Percentiles rank a stretch among this genome's conserved stretches.
Conservation (phyloP, 805 yeast genomes). For the Kuraishia borneana region DNA sequence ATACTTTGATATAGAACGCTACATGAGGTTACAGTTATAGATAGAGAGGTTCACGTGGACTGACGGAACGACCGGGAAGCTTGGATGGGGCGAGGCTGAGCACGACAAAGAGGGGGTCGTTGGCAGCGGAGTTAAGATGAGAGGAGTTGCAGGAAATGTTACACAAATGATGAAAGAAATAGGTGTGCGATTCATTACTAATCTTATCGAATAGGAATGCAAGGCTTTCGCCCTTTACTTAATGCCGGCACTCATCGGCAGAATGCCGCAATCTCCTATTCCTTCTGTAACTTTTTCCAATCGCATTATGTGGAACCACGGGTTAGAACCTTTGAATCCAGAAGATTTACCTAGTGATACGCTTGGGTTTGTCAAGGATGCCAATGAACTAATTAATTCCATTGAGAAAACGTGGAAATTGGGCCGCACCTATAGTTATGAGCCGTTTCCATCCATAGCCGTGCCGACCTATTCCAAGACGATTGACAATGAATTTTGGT, state of each 20-base stretch:
- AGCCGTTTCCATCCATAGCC: conserved; percentile 9
- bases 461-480: conserved; percentile 21
- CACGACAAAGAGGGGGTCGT: no score
- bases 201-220: conserved; percentile 5
- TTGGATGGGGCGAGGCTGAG: no score
- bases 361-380: conserved; percentile 4
- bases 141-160: conserved; percentile 13
- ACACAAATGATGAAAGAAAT: conserved; percentile 10
- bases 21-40: no score
- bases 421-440: conserved; percentile 18
- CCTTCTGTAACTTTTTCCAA: no score
- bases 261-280: no score
- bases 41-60: no score
- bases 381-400: conserved; percentile 12
- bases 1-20: no score
- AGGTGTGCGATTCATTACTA: no score
- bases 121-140: conserved; percentile 12
- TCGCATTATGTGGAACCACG: background rate
- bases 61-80: no score
- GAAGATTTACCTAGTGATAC: background rate
- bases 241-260: background rate
- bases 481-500: conserved; percentile 20
- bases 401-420: conserved; percentile 17
- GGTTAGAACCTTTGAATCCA: background rate
- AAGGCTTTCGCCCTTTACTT: background rate